A percentile compares a stretch with the other conserved stretches of the same genome.
These are phyloP conservation scores for Capronia coronata DNA, from an alignment of 2,329 filamentous ascomycete species.

Conservation along the genomic window DNA sequence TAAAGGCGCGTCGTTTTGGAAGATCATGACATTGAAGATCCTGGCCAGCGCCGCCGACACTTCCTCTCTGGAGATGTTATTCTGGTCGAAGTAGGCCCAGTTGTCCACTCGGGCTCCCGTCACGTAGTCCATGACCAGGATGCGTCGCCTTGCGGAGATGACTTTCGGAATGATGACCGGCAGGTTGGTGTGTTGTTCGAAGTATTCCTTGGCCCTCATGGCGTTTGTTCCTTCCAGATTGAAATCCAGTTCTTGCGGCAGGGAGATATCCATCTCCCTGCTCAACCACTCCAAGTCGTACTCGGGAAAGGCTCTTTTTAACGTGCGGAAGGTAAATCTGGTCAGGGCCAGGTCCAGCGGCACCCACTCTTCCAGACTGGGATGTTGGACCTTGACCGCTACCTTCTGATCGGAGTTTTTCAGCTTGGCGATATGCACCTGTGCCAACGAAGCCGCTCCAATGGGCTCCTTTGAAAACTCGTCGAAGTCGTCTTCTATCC, in stretches of 20 bases:
- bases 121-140: constrained; percentile 92
- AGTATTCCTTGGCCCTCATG: constrained; percentile 70
- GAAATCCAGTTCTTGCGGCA: constrained; percentile 91
- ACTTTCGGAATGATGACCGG: constrained; percentile 86
- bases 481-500: constrained; percentile 75
- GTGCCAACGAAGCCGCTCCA: constrained; percentile 86
- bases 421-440: constrained; percentile 83
- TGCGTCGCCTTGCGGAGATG: constrained; percentile 78
- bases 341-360: constrained; percentile 82
- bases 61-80: constrained; percentile 88
- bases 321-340: constrained; percentile 75
- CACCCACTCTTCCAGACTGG: constrained; percentile 80
- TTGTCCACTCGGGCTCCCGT: constrained; percentile 83
- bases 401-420: constrained; percentile 78
- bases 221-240: constrained; percentile 79
- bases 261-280: constrained; percentile 81
- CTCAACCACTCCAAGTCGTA: constrained; percentile 97
- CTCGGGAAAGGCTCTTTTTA: constrained; percentile 92
- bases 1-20: constrained; percentile 76
- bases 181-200: constrained; percentile 63
- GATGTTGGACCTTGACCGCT: constrained; percentile 95
- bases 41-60: constrained; percentile 83
- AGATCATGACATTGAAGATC: constrained; percentile 99
- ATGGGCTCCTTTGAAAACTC: constrained; percentile 75
- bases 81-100: constrained; percentile 73